phyloP scores from a whole-genome alignment of 495 filamentous ascomycete genomes.

The Penicillium angulare region DNA sequence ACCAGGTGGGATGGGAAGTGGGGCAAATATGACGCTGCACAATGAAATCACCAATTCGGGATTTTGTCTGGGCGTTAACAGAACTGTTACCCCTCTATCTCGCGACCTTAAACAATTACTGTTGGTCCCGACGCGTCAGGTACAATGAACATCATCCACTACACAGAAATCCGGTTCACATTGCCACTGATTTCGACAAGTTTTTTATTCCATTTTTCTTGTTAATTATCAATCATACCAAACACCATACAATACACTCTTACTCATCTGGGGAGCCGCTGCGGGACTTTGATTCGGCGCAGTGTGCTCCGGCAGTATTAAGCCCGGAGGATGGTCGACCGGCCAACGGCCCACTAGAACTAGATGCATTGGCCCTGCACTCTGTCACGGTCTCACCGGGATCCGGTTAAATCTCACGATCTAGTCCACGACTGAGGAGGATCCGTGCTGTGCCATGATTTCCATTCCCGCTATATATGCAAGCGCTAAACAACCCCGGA shows the following conservation, averaged over 20 bases:
- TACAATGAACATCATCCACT: neutral
- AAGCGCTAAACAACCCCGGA: conserved; percentile 5
- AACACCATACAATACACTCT: neutral
- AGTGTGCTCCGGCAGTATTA: conserved; percentile 39
- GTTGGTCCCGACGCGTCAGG: too few relatives aligned
- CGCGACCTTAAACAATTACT: too few relatives aligned
- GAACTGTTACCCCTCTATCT: conserved; percentile 9
- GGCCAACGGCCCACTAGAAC: conserved; percentile 30
- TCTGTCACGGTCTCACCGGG: conserved; percentile 26
- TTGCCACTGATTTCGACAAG: neutral
- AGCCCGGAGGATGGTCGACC: conserved; percentile 26
- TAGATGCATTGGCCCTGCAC: conserved; percentile 19
- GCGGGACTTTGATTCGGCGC: conserved; percentile 24
- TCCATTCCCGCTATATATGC: conserved; percentile 8
- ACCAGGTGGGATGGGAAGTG: conserved; percentile 29
- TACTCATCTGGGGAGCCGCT: neutral
- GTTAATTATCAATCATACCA: neutral
- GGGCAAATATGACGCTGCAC: conserved; percentile 39
- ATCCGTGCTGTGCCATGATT: neutral
- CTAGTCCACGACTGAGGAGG: conserved; percentile 8
- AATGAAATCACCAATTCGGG: conserved; percentile 23
- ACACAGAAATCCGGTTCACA: neutral
- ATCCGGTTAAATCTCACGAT: conserved; percentile 27
- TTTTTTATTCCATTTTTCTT: neutral
- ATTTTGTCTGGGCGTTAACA: neutral